These are phyloP conservation scores for Saccharomyces hybrid DNA, from an alignment of 1,139 yeast species.

Conservation along the genomic window DNA sequence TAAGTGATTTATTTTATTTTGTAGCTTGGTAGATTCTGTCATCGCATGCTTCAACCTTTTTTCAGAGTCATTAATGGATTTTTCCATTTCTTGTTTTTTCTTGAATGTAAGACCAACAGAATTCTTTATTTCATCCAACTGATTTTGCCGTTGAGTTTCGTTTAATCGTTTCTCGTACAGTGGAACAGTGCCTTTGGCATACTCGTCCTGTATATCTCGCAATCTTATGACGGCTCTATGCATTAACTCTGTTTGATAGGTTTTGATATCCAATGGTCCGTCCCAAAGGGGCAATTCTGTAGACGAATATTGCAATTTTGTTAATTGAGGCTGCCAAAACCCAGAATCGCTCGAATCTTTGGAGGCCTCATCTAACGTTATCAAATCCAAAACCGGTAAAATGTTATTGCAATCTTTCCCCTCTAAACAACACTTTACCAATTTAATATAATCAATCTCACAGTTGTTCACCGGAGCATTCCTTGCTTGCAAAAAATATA, in stretches of 20 bases:
- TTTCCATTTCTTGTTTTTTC: conserved; percentile 42
- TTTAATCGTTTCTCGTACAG: conserved; percentile 35
- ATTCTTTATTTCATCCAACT: conserved; percentile 42
- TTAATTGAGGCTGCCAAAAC: conserved; percentile 12
- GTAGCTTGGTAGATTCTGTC: conserved; percentile 32
- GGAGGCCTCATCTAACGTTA: conserved; percentile 2
- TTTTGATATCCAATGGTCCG: conserved; percentile 27
- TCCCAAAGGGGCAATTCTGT: conserved; percentile 10
- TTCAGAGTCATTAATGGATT: conserved; percentile 41
- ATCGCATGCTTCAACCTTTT: conserved; percentile 42
- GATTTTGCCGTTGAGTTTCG: conserved; percentile 46
- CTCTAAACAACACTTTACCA: conserved; percentile 15
- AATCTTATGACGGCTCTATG: conserved; percentile 37
- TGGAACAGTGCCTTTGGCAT: conserved; percentile 24
- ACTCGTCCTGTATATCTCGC: conserved; percentile 32
- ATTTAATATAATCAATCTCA: conserved; percentile 6
- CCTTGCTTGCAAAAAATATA: conserved; percentile 20
- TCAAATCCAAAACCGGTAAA: conserved; percentile 15
- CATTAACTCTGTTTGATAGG: conserved; percentile 40
- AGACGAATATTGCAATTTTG: conserved; percentile 12
- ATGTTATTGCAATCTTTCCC: conserved; percentile 11
- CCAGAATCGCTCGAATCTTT: conserved; percentile 6
- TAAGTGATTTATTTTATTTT: conserved; percentile 10
- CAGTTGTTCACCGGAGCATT: not conserved
- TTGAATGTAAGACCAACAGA: conserved; percentile 44